Evolutionary conservation across 192 early-diverging fungal genomes (phyloP).

Genomic region (Chytriomyces hyalinus): DNA sequence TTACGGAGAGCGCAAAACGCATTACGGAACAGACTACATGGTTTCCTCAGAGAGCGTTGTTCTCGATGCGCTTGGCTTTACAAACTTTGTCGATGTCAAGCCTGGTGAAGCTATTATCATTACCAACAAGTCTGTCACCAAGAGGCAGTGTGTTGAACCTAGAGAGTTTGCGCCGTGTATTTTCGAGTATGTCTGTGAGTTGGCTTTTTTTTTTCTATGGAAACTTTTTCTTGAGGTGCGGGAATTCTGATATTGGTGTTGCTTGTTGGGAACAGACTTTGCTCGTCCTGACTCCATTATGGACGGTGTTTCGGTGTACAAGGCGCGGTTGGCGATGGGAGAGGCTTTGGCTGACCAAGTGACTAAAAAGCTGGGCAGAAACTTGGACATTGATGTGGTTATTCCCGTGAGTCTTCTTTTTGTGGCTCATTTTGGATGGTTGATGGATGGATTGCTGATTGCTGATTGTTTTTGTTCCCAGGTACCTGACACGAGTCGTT

Average conservation of each 20-base stretch:
- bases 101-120: slow-evolving; percentile 97
- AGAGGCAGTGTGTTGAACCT: slow-evolving; percentile 57
- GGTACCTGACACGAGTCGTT: slow-evolving; percentile 95
- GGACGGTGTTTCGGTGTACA: slow-evolving; percentile 98
- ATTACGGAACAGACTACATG: slow-evolving; percentile 92
- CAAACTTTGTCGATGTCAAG: slow-evolving; percentile 85
- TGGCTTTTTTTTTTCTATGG: neutral
- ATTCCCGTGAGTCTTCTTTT: slow-evolving; percentile 77
- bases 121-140: slow-evolving; percentile 72
- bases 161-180: slow-evolving; percentile 88
- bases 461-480: slow-evolving; percentile 22
- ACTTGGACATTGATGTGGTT: slow-evolving; percentile 93
- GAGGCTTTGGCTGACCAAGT: slow-evolving; percentile 91
- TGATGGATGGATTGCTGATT: neutral
- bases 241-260: neutral
- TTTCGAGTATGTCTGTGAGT: slow-evolving; percentile 90
- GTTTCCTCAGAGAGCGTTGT: slow-evolving; percentile 97
- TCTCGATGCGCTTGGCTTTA: slow-evolving; percentile 88
- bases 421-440: slow-evolving; percentile 5
- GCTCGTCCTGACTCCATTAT: slow-evolving; percentile 98
- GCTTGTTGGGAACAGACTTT: slow-evolving; percentile 71
- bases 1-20: slow-evolving; percentile 79
- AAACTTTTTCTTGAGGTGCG: neutral
- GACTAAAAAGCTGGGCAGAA: slow-evolving; percentile 70
- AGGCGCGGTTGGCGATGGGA: slow-evolving; percentile 95